Percentiles rank a stretch among this genome's conserved stretches.
Conservation (phyloP, 2,329 filamentous ascomycete species). For the Arthroderma sp. region DNA sequence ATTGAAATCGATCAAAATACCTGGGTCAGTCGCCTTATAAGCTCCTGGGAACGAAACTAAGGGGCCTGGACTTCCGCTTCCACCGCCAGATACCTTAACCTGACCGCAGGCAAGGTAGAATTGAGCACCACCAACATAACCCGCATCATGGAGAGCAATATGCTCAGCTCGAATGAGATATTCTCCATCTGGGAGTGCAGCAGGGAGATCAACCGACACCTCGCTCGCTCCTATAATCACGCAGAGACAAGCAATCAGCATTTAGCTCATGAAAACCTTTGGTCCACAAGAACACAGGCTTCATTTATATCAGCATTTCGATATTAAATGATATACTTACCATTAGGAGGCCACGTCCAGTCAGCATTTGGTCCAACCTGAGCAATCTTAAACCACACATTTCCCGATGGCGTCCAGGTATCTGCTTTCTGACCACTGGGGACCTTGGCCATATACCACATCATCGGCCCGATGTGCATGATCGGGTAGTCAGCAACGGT, state of each 20-base stretch:
- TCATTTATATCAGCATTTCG: background rate
- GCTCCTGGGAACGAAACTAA: constrained; percentile 11
- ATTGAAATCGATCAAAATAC: constrained; percentile 2
- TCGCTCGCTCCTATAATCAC: background rate
- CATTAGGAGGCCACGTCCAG: constrained; percentile 30
- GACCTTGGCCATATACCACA: constrained; percentile 31
- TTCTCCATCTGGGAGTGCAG: constrained; percentile 1
- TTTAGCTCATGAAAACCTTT: background rate
- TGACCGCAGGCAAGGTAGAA: constrained; percentile 12
- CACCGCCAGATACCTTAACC: constrained; percentile 11
- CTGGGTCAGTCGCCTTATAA: constrained; percentile 12
- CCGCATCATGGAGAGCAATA: constrained; percentile 4
- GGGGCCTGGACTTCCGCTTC: constrained; percentile 10
- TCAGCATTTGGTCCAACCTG: constrained; percentile 21
- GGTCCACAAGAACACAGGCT: background rate
- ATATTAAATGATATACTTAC: constrained; percentile 12
- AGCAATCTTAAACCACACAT: constrained; percentile 35
- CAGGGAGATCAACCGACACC: constrained; percentile 1
- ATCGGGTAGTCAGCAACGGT: constrained; percentile 30
- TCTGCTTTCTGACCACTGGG: constrained; percentile 26
- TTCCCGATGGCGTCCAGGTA: constrained; percentile 26
- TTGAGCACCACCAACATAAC: constrained; percentile 2
- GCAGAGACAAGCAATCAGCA: background rate
- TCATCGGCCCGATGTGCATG: constrained; percentile 30
- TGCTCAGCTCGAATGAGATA: constrained; percentile 7